phyloP scores from a whole-genome alignment of 1,284 basidiomycete species.

The Ceraceosorus guamensis region DNA sequence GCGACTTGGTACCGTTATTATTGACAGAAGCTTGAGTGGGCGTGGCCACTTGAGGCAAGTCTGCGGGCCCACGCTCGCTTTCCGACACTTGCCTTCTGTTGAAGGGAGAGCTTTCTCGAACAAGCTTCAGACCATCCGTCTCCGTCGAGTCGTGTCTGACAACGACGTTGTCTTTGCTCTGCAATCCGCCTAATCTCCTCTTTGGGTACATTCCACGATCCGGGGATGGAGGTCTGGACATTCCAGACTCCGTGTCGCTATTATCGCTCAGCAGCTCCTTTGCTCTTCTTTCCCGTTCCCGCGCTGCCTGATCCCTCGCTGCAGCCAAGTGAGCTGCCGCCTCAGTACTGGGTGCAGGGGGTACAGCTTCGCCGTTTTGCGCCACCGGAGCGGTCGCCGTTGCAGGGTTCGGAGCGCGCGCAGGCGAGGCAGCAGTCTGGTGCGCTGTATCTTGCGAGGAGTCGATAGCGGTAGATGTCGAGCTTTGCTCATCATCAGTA shows the following conservation, averaged over 20 bases:
- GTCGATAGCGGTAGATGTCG: too few relatives aligned
- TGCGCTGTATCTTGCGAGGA: too few relatives aligned
- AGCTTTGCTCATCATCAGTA: too few relatives aligned
- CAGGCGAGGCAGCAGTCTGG: too few relatives aligned
- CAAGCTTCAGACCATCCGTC: slow-evolving; percentile 21
- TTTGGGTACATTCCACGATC: slow-evolving; percentile 33
- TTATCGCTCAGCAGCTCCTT: slow-evolving; percentile 28
- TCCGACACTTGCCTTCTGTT: slow-evolving; percentile 6
- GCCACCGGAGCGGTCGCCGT: too few relatives aligned
- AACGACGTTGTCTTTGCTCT: slow-evolving; percentile 31
- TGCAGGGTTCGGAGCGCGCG: too few relatives aligned
- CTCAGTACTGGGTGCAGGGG: too few relatives aligned
- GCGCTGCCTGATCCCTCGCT: slow-evolving; percentile 17
- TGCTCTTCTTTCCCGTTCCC: slow-evolving; percentile 31
- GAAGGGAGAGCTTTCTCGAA: slow-evolving; percentile 30
- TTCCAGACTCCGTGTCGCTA: slow-evolving; percentile 37
- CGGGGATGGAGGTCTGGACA: slow-evolving; percentile 37
- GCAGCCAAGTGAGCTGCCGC: too few relatives aligned
- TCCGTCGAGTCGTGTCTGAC: slow-evolving; percentile 25
- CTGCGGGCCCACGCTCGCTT: background rate
- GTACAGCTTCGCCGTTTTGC: too few relatives aligned
- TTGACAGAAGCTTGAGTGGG: background rate
- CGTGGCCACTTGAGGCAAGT: background rate
- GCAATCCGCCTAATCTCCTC: slow-evolving; percentile 35
- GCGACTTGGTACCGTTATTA: background rate